Evolutionary conservation across 2,329 filamentous ascomycete species (phyloP).

Genomic region (Ceratocystis cacaofunesta): DNA sequence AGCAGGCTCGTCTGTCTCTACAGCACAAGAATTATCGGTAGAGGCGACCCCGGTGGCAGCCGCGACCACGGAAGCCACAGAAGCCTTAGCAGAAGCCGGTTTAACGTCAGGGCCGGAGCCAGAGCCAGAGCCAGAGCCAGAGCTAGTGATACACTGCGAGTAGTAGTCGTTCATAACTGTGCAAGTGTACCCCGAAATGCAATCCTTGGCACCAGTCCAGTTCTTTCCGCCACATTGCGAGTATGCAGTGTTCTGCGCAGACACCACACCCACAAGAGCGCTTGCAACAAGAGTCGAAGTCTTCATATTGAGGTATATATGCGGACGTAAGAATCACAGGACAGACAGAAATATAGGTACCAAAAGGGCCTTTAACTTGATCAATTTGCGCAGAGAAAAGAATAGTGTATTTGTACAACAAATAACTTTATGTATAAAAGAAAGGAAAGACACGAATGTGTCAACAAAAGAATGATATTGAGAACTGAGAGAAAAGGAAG

Average conservation of each 20-base stretch:
- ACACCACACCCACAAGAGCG: neutral
- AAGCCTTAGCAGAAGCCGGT: neutral
- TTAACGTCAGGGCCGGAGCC: no score
- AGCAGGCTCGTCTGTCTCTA: neutral
- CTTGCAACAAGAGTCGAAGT: neutral
- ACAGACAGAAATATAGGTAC: neutral
- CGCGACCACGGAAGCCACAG: neutral
- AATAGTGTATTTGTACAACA: neutral
- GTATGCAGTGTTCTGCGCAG: slow-evolving; percentile 4
- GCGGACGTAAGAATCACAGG: neutral
- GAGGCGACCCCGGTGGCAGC: neutral
- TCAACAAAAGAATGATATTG: neutral
- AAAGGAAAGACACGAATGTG: neutral
- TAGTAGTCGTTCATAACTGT: neutral
- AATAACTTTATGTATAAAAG: neutral
- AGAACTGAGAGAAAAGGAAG: neutral
- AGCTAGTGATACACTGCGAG: slow-evolving; percentile 4
- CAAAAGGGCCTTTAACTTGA: neutral
- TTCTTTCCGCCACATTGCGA: neutral
- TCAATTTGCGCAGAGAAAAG: neutral
- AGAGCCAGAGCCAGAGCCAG: neutral
- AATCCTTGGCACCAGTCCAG: neutral
- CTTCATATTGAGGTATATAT: neutral
- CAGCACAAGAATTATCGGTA: neutral
- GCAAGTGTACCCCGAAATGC: neutral